Base-by-base conservation (phyloP, 768 basidiomycete genomes). In the Lactarius indigo region DNA sequence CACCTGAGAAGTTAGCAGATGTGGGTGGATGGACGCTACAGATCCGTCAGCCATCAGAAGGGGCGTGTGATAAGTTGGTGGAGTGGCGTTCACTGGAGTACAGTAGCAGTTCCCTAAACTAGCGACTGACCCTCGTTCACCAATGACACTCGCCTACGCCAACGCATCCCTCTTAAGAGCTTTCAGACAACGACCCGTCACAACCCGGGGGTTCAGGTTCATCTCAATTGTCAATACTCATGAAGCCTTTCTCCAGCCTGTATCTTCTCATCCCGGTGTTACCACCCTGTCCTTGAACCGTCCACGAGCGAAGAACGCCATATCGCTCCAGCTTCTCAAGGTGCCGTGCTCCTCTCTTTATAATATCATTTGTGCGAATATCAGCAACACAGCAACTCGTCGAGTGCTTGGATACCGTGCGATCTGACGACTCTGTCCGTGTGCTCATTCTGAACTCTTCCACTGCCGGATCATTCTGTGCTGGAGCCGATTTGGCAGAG, bases 401-500 rank as follows among this genome's bases (percentile, higher is more conserved):
- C 26, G 60, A 69, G n/a, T 71, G 61, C 54, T 37, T 60, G 60
- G 39, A 66, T 58, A 39, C 50, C 54, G 30, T 47, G 23, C 64
- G 56, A 50, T 60, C 30, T 57, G 63, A 41, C 74, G 92, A 91
- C 87, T 94, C 80, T 64, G 81, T 89, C 61, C 89, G 94, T 64
- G 86, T 90, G 0, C 83, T 98, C 66, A 87, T 98, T 63, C 75
- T 98, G n/a, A 85, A 88, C 61, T 95, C 95, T 8, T 84, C 91
- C 1, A 84, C 87, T 0, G 71, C 81, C n/a, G 87, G 87, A 28
- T 82, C 91, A 3, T 98, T 97, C 78, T 98, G 95, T 74, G 88
- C 95, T 18, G 95, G 95, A 13, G 95, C 95, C 9, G 95, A 98
- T 76, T 85, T 97, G 56, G 81, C 81, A 59, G 95, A 98, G 74